phyloP scores from a whole-genome alignment of 805 yeast species.

The Cyberlindnera japonica region DNA sequence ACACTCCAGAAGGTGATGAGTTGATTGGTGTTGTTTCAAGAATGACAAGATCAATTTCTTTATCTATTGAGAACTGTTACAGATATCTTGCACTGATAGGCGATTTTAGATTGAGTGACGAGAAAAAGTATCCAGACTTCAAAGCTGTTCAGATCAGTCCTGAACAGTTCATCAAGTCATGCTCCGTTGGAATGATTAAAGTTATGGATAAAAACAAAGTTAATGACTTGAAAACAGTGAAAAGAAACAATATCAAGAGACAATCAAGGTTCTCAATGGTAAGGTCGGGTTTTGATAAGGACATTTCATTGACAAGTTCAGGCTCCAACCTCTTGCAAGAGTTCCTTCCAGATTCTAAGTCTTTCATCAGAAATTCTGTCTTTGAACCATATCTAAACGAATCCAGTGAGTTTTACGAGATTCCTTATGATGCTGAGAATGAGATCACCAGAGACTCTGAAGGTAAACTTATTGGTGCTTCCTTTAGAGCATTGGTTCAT shows the following conservation, averaged over 20 bases:
- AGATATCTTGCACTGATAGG: constrained; percentile 54
- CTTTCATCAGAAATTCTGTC: constrained; percentile 35
- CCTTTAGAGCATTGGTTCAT: constrained; percentile 63
- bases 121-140: constrained; percentile 67
- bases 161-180: constrained; percentile 53
- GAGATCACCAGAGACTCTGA: constrained; percentile 52
- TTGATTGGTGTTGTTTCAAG: constrained; percentile 57
- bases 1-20: constrained; percentile 64
- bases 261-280: constrained; percentile 34
- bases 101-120: constrained; percentile 57
- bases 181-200: constrained; percentile 58
- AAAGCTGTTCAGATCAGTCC: constrained; percentile 53
- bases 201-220: constrained; percentile 32
- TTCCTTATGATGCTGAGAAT: constrained; percentile 24
- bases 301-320: constrained; percentile 20
- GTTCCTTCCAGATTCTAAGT: constrained; percentile 32
- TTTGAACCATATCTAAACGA: constrained; percentile 35
- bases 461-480: constrained; percentile 60
- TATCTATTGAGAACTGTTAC: constrained; percentile 47
- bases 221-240: constrained; percentile 16
- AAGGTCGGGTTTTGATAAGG: constrained; percentile 28
- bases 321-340: constrained; percentile 35
- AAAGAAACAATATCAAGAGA: constrained; percentile 26
- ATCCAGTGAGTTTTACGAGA: constrained; percentile 16
- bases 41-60: constrained; percentile 52